Evolutionary conservation across 1,284 basidiomycete genomes (phyloP), one percentile per base, ranked within the genome.

Genomic region (Thecaphora thlaspeos): DNA sequence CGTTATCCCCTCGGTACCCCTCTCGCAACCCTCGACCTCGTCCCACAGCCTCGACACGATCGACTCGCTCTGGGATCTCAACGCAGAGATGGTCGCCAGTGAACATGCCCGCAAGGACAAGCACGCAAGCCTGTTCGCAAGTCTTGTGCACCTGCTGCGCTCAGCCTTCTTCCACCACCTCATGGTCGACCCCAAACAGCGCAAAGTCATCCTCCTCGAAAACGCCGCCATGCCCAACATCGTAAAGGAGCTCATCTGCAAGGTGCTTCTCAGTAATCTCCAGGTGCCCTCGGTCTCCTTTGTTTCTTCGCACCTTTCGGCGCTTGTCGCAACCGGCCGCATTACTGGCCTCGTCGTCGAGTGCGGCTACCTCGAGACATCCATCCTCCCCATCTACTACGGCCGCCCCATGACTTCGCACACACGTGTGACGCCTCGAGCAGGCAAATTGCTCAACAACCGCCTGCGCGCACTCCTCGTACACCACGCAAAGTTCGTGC

Each of bases 251-350:
- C 85, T 86, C 61, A 84, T 98, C 43, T 90, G 90, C 5, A 84
- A 86, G 45, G 85, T 91, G 38, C 80, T 98, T 11, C 96, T 98
- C 75, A 87, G 89, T 57, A 94, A 94, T 69, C 81, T 93, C 14
- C 89, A 93, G 80, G 88, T 91, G 22, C 92, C 93, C 2, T 91
- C 89, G 2, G 84, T 98, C 58, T 92, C 91, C 1, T 97, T 97
- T 15, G 49, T 75, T 2, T 68, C 72, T 9, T 87, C 90, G 52
- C 89, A 90, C 67, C 80, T 97, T 1, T 83, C 95, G 11, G 84
- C 90, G 0, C 80, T 97, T 15, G 82, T 95, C 51, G 87, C 91
- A 1, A 85, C 87, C 2, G 94, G 95, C 4, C 82, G 89, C 53
- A 88, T 91, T 62, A 92, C 91, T 0, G 94, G 93, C 1, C 83